A percentile compares a stretch with the other conserved stretches of the same genome.
Conservation (phyloP, 1,284 basidiomycete genomes). For the Laetiporus sulphureus region DNA sequence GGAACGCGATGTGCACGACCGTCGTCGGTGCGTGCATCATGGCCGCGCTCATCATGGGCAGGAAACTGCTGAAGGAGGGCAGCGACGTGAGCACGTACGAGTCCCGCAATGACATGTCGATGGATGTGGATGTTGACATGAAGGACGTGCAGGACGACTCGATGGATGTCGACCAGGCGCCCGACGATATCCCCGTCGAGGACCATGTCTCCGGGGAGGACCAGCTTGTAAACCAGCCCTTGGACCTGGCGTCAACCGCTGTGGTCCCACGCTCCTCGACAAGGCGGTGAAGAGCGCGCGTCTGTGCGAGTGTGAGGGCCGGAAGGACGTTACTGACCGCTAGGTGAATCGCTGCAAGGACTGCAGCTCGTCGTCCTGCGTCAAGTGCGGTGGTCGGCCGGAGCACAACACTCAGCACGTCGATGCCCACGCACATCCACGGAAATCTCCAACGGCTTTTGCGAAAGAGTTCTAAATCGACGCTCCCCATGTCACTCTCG, state of each 20-base stretch:
- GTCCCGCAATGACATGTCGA: slow-evolving; percentile 38
- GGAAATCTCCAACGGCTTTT: slow-evolving; percentile 70
- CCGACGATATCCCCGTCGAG: slow-evolving; percentile 27
- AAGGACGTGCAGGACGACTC: slow-evolving; percentile 24
- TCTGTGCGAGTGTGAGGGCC: slow-evolving; percentile 87
- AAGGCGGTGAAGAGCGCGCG: slow-evolving; percentile 69
- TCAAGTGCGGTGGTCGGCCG: slow-evolving; percentile 84
- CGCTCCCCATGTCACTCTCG: slow-evolving; percentile 82
- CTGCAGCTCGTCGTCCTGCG: slow-evolving; percentile 81
- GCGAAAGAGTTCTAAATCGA: slow-evolving; percentile 69
- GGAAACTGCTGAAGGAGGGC: slow-evolving; percentile 58
- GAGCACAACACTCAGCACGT: slow-evolving; percentile 70
- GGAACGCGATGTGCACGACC: slow-evolving; percentile 96
- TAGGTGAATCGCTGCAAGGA: slow-evolving; percentile 67
- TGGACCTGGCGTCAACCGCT: slow-evolving; percentile 63
- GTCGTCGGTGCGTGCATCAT: slow-evolving; percentile 91
- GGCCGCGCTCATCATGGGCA: slow-evolving; percentile 68
- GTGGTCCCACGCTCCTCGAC: slow-evolving; percentile 51
- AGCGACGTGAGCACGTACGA: slow-evolving; percentile 59
- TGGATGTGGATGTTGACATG: slow-evolving; percentile 25
- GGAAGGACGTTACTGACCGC: slow-evolving; percentile 67
- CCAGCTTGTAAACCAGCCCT: slow-evolving; percentile 47
- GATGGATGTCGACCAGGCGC: slow-evolving; percentile 20
- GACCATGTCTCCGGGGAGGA: slow-evolving; percentile 68
- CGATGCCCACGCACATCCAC: slow-evolving; percentile 40